These are phyloP conservation scores for Volvox reticuliferus DNA, from an alignment of 139 green algal genomes.

Conservation along the genomic window DNA sequence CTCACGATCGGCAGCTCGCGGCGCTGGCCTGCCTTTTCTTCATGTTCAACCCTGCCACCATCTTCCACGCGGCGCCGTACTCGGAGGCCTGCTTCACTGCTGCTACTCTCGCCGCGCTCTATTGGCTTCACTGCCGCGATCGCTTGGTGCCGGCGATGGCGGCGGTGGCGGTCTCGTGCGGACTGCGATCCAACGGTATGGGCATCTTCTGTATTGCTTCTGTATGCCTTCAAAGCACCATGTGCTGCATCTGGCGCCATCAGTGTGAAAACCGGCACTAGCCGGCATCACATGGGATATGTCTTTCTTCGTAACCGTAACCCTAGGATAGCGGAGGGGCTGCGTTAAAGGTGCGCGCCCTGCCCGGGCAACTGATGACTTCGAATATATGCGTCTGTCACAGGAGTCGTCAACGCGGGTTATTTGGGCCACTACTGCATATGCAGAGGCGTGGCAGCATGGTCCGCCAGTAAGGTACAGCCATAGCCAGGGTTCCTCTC, in stretches of 20 bases:
- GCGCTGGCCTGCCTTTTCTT: slow-evolving; percentile 77
- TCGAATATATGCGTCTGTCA: neutral
- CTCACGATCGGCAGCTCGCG: slow-evolving; percentile 62
- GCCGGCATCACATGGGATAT: no score
- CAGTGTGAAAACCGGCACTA: no score
- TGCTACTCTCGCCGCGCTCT: slow-evolving; percentile 73
- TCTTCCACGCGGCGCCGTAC: slow-evolving; percentile 90
- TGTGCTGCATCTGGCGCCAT: no score
- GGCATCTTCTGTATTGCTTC: no score
- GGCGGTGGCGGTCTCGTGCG: slow-evolving; percentile 37
- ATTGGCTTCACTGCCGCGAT: slow-evolving; percentile 61
- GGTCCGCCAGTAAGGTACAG: neutral
- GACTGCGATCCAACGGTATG: slow-evolving; percentile 46
- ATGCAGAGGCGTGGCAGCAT: slow-evolving; percentile 7
- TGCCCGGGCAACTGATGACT: no score
- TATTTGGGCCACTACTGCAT: slow-evolving; percentile 64
- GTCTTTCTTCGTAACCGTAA: no score
- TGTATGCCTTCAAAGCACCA: no score
- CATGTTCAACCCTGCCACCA: slow-evolving; percentile 81
- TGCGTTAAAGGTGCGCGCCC: no score
- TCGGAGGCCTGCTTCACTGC: slow-evolving; percentile 86
- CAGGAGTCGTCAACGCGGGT: slow-evolving; percentile 68
- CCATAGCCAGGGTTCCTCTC: no score
- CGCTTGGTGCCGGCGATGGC: neutral
- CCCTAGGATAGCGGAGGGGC: no score